phyloP scores from a whole-genome alignment of 305 asterid species.

The Caryopteris hybrid region DNA sequence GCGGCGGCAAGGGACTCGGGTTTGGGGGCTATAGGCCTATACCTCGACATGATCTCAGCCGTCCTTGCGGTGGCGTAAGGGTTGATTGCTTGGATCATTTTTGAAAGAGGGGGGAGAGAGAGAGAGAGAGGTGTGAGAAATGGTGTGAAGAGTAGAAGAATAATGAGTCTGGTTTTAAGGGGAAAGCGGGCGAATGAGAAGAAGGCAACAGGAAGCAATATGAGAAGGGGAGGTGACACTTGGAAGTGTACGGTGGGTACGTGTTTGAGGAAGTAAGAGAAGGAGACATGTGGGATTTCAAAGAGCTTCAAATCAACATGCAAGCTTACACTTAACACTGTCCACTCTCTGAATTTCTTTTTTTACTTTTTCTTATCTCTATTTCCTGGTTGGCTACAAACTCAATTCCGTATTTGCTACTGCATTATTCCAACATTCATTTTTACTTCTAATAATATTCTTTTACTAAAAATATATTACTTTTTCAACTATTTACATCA shows the following conservation, averaged over 20 bases:
- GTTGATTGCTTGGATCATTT: conserved; percentile 65
- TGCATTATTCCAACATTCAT: no score
- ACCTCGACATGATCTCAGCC: conserved; percentile 89
- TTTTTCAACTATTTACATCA: no score
- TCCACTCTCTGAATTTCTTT: background rate
- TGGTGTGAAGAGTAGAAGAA: no score
- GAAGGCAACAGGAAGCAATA: conserved; percentile 61
- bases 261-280: conserved; percentile 50
- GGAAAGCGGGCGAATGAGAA: conserved; percentile 38
- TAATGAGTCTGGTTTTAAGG: conserved; percentile 24
- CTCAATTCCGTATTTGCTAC: no score
- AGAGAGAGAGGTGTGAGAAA: background rate
- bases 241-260: conserved; percentile 76
- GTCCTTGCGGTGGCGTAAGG: conserved; percentile 59
- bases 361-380: no score
- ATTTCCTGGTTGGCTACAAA: no score
- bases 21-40: conserved; percentile 88
- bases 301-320: conserved; percentile 37
- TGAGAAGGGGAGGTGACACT: conserved; percentile 62
- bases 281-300: conserved; percentile 58
- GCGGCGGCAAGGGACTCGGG: conserved; percentile 44
- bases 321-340: conserved; percentile 52
- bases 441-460: no score
- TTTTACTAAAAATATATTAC: no score
- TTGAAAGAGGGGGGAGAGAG: background rate